Evolutionary conservation across 768 basidiomycete species (phyloP).

Genomic region (Zangia roseola): DNA sequence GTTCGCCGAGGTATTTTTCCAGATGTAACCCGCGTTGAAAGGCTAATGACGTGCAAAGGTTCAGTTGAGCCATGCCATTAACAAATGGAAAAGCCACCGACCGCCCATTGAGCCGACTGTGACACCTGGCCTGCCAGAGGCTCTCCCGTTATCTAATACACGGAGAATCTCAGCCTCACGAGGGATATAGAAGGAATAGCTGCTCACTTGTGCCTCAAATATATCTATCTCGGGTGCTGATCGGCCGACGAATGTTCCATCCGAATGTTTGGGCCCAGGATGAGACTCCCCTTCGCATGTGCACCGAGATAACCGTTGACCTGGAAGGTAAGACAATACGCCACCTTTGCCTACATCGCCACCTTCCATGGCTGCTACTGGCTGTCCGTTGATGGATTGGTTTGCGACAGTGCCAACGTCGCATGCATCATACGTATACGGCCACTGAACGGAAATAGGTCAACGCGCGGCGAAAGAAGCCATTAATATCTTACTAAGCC

Average conservation of each 20-base stretch:
- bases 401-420: slow-evolving; percentile 84
- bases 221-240: slow-evolving; percentile 89
- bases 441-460: slow-evolving; percentile 44
- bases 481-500: slow-evolving; percentile 39
- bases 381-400: slow-evolving; percentile 72
- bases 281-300: slow-evolving; percentile 82
- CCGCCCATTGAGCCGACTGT: slow-evolving; percentile 83
- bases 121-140: slow-evolving; percentile 63
- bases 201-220: slow-evolving; percentile 69
- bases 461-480: neutral
- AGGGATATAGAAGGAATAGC: slow-evolving; percentile 14
- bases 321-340: slow-evolving; percentile 69
- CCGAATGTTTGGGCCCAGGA: slow-evolving; percentile 73
- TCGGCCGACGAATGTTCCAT: slow-evolving; percentile 78
- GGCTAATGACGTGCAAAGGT: slow-evolving; percentile 44
- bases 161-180: slow-evolving; percentile 8
- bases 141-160: slow-evolving; percentile 44
- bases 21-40: slow-evolving; percentile 70
- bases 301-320: slow-evolving; percentile 82
- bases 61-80: neutral
- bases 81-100: slow-evolving; percentile 36
- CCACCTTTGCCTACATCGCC: slow-evolving; percentile 51
- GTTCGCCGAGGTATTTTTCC: slow-evolving; percentile 62
- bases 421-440: slow-evolving; percentile 69
- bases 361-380: slow-evolving; percentile 55